Base-by-base conservation (phyloP, 192 early-diverging fungal genomes). In the Backusella australiensis region DNA sequence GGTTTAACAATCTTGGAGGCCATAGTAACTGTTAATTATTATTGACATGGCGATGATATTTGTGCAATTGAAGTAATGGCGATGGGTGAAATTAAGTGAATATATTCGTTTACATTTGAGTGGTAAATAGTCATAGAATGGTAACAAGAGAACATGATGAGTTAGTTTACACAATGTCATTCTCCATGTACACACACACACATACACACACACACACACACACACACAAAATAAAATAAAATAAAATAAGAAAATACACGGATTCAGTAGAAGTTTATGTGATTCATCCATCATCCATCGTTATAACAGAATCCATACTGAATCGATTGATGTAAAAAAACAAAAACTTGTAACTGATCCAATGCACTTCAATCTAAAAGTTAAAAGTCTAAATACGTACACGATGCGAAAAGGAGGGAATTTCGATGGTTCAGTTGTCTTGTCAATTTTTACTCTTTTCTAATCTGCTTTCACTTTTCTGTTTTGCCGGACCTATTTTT, bases 1-100 rank as follows among this genome's bases (percentile, higher is more conserved):
- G 79, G 79, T 75, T 80, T 80, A 68, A 72, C 79, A 74, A 81
- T 81, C 80, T 81, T 81, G 44, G 70, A 72, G 35, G 70, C 70
- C 70, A 72, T 72, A 32, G 14, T 72, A 44, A 72, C 70, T 72
- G 41, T 34, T 66, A 59, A 23, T 63, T 53, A n/a, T 9, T 49
- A n/a, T 39, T 12, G 36, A 35, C 72, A 77, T 29, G 14, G 34
- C 26, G 23, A 71, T 35, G 3, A 6, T 8, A 56, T 7, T 56
- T 6, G 4, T 56, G 1, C 21, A n/a, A 21, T 56, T 56, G 19
- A 56, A 21, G 7, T 21, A 21, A 56, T 9, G 53, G 53, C 26
- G 26, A 26, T 63, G 42, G 6, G 42, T 17, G 19, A 29, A 63
- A 29, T 63, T 63, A 11, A 29, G 53, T 21, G 21, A 56, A 21